phyloP scores from a whole-genome alignment of 768 basidiomycete genomes.

The Tylopilus sp. region DNA sequence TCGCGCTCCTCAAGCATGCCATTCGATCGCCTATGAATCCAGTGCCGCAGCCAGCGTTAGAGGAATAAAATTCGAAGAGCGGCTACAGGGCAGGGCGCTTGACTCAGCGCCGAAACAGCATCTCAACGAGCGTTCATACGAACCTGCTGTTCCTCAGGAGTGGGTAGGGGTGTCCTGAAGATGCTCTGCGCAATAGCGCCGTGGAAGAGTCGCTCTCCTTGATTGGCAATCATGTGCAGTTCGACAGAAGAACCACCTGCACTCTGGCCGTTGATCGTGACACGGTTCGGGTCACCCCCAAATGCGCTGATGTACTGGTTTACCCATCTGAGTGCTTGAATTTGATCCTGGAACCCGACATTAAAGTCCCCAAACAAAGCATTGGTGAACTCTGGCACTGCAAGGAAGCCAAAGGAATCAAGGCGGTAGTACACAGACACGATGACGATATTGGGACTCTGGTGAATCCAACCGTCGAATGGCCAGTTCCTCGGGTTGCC shows the following conservation, averaged over 20 bases:
- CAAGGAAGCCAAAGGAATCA: constrained; percentile 60
- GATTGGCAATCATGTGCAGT: constrained; percentile 52
- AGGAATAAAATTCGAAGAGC: constrained; percentile 50
- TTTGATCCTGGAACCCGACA: constrained; percentile 55
- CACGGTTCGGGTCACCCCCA: constrained; percentile 36
- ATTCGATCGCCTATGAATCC: constrained; percentile 37
- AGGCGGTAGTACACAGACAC: constrained; percentile 68
- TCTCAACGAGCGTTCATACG: constrained; percentile 5
- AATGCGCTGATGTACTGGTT: constrained; percentile 36
- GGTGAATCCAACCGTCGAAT: constrained; percentile 62
- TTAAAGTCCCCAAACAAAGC: constrained; percentile 46
- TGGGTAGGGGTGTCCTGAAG: constrained; percentile 48
- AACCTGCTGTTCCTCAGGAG: constrained; percentile 52
- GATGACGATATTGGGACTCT: constrained; percentile 57
- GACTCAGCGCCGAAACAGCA: not conserved
- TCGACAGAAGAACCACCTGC: constrained; percentile 55
- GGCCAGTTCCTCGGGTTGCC: constrained; percentile 67
- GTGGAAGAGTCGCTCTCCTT: constrained; percentile 41
- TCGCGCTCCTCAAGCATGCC: constrained; percentile 47
- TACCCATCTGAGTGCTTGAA: constrained; percentile 39
- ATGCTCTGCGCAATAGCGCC: constrained; percentile 63
- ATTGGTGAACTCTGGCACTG: constrained; percentile 44
- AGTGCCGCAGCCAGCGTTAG: constrained; percentile 46
- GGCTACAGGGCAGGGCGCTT: constrained; percentile 32
- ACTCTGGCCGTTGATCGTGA: constrained; percentile 59